Conservation (phyloP, 2,329 filamentous ascomycete species). For the Drechslerella stenobrocha region DNA sequence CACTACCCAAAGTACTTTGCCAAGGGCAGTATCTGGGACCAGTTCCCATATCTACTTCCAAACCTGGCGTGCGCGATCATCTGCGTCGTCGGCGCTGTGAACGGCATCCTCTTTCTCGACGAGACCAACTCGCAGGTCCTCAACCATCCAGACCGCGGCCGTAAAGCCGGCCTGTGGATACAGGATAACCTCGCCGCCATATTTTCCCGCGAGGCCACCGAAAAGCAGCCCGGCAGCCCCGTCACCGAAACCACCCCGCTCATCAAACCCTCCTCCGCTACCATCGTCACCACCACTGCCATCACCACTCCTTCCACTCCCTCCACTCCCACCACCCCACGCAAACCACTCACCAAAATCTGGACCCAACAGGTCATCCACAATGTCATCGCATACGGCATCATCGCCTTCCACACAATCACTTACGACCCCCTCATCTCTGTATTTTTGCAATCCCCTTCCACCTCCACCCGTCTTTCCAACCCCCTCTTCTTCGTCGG, state of each 20-base stretch:
- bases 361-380: slow-evolving; percentile 85
- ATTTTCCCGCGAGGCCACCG: background rate
- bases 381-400: slow-evolving; percentile 86
- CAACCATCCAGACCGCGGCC: slow-evolving; percentile 71
- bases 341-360: slow-evolving; percentile 61
- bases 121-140: slow-evolving; percentile 89
- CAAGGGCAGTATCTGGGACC: slow-evolving; percentile 76
- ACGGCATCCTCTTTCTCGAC: slow-evolving; percentile 85
- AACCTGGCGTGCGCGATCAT: slow-evolving; percentile 87
- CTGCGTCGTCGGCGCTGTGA: slow-evolving; percentile 72
- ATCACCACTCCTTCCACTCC: slow-evolving; percentile 54
- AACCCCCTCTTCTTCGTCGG: slow-evolving; percentile 79
- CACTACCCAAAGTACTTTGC: slow-evolving; percentile 75
- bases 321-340: slow-evolving; percentile 53
- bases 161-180: slow-evolving; percentile 75
- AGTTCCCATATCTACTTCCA: slow-evolving; percentile 85
- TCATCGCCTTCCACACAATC: slow-evolving; percentile 81
- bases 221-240: background rate
- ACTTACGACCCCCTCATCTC: slow-evolving; percentile 93
- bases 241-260: slow-evolving; percentile 51
- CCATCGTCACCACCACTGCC: slow-evolving; percentile 54
- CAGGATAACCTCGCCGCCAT: slow-evolving; percentile 16
- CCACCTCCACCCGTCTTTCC: slow-evolving; percentile 56
- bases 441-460: slow-evolving; percentile 77
- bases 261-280: slow-evolving; percentile 1